Percentiles rank a stretch among this genome's conserved stretches.
Evolutionary conservation across 176 grass and related monocot species (phyloP).

Genomic region (Areca catechu): DNA sequence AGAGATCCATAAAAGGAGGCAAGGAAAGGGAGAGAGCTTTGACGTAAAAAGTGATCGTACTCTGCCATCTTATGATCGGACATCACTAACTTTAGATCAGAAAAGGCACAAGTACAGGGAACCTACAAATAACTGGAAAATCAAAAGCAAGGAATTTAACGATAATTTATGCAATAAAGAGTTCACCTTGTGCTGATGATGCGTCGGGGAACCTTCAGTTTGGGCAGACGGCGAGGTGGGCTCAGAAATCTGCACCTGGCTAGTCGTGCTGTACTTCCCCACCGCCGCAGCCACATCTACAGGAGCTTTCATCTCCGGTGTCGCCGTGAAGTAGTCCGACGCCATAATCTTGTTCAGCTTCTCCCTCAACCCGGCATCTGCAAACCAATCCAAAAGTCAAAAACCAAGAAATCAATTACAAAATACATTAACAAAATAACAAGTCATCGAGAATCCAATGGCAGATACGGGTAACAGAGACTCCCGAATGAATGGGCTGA

Average conservation of each 20-base stretch:
- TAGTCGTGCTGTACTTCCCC: slow-evolving; percentile 31
- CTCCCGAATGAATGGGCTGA: slow-evolving; percentile 46
- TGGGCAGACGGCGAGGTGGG: not conserved
- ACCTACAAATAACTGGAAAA: no score
- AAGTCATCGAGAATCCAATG: no score
- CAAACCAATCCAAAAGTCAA: not conserved
- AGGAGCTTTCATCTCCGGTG: slow-evolving; percentile 49
- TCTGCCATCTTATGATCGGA: no score
- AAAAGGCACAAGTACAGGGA: no score
- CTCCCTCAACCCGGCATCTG: slow-evolving; percentile 77
- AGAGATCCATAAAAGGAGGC: no score
- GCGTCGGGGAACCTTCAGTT: not conserved
- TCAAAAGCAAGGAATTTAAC: not conserved
- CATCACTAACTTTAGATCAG: no score
- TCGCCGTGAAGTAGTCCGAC: slow-evolving; percentile 70
- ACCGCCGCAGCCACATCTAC: slow-evolving; percentile 60
- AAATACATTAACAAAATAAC: not conserved
- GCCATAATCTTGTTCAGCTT: slow-evolving; percentile 84
- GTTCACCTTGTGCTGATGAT: slow-evolving; percentile 10
- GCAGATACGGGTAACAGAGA: slow-evolving; percentile 41
- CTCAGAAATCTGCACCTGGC: not conserved
- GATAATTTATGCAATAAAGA: not conserved
- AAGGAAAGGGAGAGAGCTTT: no score
- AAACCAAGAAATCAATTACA: not conserved
- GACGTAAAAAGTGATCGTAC: no score